Percentiles rank a stretch among this genome's conserved stretches.
These are phyloP conservation scores for Dothidotthia symphoricarpi DNA, from an alignment of 2,329 filamentous ascomycete species.

Conservation along the genomic window DNA sequence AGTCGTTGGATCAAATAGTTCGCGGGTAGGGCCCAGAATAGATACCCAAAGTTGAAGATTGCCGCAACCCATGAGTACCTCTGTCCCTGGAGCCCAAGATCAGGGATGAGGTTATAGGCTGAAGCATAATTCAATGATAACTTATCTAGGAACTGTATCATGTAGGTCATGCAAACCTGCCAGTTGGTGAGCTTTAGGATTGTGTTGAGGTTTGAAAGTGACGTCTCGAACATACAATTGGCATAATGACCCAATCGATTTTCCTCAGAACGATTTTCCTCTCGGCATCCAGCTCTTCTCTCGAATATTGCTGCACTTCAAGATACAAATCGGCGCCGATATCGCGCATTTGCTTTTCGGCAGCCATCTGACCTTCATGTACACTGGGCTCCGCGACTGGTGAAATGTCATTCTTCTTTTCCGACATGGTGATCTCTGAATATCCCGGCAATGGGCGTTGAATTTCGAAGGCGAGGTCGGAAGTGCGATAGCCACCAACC, in stretches of 20 bases:
- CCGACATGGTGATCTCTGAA: slow-evolving; percentile 12
- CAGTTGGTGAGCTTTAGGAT: too few species aligned
- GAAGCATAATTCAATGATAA: slow-evolving; percentile 45
- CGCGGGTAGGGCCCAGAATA: slow-evolving; percentile 44
- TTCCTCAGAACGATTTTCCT: slow-evolving; percentile 44
- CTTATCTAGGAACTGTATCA: slow-evolving; percentile 50
- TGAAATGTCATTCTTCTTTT: slow-evolving; percentile 25
- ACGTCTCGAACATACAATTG: slow-evolving; percentile 37
- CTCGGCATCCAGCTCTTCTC: slow-evolving; percentile 47
- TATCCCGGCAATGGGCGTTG: not conserved
- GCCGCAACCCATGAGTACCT: slow-evolving; percentile 46
- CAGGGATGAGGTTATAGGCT: slow-evolving; percentile 39
- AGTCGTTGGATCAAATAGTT: slow-evolving; percentile 42
- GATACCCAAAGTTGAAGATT: slow-evolving; percentile 48
- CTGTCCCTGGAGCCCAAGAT: slow-evolving; percentile 38
- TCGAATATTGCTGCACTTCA: slow-evolving; percentile 45
- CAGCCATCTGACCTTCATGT: slow-evolving; percentile 28
- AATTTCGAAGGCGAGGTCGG: not conserved
- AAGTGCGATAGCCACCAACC: not conserved
- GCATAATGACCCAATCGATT: slow-evolving; percentile 50
- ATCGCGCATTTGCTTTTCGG: slow-evolving; percentile 42
- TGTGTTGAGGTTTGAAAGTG: not conserved
- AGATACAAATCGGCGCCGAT: slow-evolving; percentile 49
- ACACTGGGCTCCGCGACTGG: slow-evolving; percentile 25
- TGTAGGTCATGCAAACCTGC: slow-evolving; percentile 45